Conservation (phyloP, 306 rosid genomes). For the Prinsepia uniflora region DNA sequence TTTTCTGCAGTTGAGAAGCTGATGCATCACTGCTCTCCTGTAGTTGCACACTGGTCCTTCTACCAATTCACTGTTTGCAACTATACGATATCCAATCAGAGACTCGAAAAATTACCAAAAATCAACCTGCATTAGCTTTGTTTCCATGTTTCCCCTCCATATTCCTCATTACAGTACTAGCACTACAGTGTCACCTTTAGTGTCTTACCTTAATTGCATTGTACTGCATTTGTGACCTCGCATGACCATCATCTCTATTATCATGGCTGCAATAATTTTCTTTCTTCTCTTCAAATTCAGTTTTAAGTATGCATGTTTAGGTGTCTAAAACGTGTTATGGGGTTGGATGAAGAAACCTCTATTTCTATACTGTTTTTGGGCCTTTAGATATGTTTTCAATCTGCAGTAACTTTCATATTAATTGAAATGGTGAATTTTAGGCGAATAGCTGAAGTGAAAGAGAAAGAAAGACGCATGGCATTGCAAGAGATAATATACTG, state of each 20-base stretch:
- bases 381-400: not conserved
- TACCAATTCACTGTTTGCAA: not conserved
- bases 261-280: not conserved
- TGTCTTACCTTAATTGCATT: not conserved
- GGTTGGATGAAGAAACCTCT: too few relatives aligned
- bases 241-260: not conserved
- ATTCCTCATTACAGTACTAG: not conserved
- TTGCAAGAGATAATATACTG: constrained; percentile 86
- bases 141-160: not conserved
- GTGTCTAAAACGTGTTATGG: not conserved
- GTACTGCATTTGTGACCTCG: not conserved
- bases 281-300: not conserved
- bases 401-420: constrained; percentile 10
- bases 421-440: constrained; percentile 41
- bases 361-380: too few relatives aligned
- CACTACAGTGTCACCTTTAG: not conserved
- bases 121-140: not conserved
- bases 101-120: not conserved
- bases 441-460: constrained; percentile 86
- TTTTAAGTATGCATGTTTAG: not conserved
- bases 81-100: not conserved
- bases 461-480: constrained; percentile 58
- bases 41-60: not conserved
- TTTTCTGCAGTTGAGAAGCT: not conserved
- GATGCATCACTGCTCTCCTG: not conserved